A percentile compares a stretch with the other conserved stretches of the same genome.
phyloP scores from a whole-genome alignment of 2,329 filamentous ascomycete species.

The Fonsecaea nubica region DNA sequence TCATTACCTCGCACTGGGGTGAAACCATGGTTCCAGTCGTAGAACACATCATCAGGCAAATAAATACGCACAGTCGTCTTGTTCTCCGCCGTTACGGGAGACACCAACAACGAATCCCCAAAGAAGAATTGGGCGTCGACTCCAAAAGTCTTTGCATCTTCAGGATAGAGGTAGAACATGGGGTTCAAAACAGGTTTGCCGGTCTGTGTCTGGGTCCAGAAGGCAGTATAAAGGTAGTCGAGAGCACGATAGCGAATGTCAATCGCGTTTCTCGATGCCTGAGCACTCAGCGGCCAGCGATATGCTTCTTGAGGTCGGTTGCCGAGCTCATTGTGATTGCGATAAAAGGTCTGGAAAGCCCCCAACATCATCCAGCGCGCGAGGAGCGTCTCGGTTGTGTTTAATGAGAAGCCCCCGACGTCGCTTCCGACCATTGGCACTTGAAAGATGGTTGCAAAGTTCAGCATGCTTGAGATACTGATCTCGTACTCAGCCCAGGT shows the following conservation, averaged over 20 bases:
- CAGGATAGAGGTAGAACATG: conserved; percentile 73
- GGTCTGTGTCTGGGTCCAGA: conserved; percentile 64
- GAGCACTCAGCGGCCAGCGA: conserved; percentile 67
- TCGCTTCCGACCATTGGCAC: conserved; percentile 68
- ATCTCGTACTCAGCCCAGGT: conserved; percentile 66
- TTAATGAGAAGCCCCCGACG: no score
- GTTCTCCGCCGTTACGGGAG: conserved; percentile 61
- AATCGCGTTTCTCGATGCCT: conserved; percentile 72
- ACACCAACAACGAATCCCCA: conserved; percentile 63
- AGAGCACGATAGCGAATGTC: conserved; percentile 76
- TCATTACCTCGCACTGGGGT: conserved; percentile 54
- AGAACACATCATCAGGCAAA: conserved; percentile 65
- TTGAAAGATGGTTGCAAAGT: conserved; percentile 70
- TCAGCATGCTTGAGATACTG: conserved; percentile 65
- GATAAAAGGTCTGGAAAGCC: conserved; percentile 77
- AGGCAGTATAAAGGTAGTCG: conserved; percentile 78
- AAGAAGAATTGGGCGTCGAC: conserved; percentile 66
- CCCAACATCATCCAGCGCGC: conserved; percentile 77
- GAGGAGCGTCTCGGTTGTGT: conserved; percentile 74
- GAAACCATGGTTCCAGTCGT: conserved; percentile 64
- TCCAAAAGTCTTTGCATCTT: conserved; percentile 59
- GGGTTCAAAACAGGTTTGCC: conserved; percentile 73
- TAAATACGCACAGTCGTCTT: conserved; percentile 62
- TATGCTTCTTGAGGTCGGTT: conserved; percentile 71
- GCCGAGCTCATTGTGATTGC: conserved; percentile 68